phyloP scores from a whole-genome alignment of 345 rosid species.

The Stellera chamaejasme region DNA sequence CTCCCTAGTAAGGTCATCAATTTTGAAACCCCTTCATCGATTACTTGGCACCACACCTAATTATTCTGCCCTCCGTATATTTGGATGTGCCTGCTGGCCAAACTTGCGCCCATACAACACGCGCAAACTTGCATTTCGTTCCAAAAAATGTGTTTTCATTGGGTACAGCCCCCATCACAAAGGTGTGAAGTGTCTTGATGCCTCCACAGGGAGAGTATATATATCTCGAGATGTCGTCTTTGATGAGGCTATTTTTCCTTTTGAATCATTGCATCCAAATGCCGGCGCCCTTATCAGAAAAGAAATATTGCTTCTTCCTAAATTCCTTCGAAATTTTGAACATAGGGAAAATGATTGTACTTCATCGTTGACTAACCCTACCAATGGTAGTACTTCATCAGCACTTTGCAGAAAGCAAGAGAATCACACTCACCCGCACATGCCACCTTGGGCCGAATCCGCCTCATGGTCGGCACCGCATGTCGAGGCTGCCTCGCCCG shows the following conservation, averaged over 20 bases:
- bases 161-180: neutral
- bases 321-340: too few species aligned
- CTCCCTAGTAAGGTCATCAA: neutral
- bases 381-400: neutral
- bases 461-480: too few species aligned
- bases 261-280: neutral
- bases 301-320: too few species aligned
- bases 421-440: too few species aligned
- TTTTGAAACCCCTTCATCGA: neutral
- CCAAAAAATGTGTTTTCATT: neutral
- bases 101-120: neutral
- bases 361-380: too few species aligned
- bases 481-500: too few species aligned
- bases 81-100: neutral
- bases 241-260: neutral
- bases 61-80: neutral
- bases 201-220: rapidly evolving
- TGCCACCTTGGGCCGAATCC: too few species aligned
- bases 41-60: neutral
- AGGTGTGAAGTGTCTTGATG: neutral
- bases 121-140: neutral
- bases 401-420: too few species aligned
- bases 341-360: too few species aligned
- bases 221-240: neutral
- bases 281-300: neutral